Base-by-base conservation (phyloP, 345 rosid species). In the Murraya koenigii region DNA sequence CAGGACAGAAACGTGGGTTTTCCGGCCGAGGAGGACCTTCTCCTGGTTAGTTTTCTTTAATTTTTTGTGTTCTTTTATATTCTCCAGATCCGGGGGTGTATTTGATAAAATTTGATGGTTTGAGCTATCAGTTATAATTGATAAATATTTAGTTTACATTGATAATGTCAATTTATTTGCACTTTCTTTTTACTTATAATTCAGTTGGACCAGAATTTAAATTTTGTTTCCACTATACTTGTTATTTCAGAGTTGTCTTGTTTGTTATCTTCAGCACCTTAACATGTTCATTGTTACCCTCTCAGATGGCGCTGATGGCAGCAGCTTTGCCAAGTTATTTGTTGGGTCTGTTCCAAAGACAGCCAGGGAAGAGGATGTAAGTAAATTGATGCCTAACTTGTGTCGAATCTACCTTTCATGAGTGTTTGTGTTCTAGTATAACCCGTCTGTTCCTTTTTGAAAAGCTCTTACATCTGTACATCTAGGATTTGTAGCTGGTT, bases 271-370 rank as follows among this genome's bases (percentile, higher is more conserved):
- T 41, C 15, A 8, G 67, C 36, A 44, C 60, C n/a, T 11, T 47
- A 10, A 22, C 23, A 3, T 63, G 28, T 19, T 30, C 7, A 36
- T 61, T 49, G 56, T 65, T 35, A 22, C 72, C 49, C 74, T 68
- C 66, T 26, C 87, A 92, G 94, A 92, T 80, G 82, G 82, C 70
- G 80, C 47, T 47, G 89, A 79, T 69, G 84, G 87, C 62, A 86
- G 87, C 64, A 85, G 82, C 77, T 77, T 88, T 77, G 97, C 97
- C 73, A 96, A 96, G 86, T 97, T 94, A 77, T 96, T 96, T 89
- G 95, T 96, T 80, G 99, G 99, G 66, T 96, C 99, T 7, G 98
- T 96, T 81, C 99, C 99, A 32, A 89, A 93, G 87, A 89, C 95
- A 71, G 90, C 90, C 38, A 74, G 77, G 32, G 99, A 96, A 80